phyloP scores from a whole-genome alignment of 164 flowering plant species.

The Houttuynia cordata region DNA sequence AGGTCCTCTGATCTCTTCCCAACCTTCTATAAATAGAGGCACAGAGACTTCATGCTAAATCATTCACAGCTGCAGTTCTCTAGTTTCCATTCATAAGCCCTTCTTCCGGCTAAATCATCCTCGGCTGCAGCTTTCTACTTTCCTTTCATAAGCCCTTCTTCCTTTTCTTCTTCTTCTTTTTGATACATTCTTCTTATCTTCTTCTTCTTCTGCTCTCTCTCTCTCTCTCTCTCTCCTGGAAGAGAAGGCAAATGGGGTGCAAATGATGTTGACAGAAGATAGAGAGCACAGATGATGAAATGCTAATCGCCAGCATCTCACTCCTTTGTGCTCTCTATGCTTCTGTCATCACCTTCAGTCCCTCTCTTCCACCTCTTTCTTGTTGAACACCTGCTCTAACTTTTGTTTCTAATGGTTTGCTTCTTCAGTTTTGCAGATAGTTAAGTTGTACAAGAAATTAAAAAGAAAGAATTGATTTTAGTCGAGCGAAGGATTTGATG shows the following conservation, averaged over 20 bases:
- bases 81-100: too few species aligned
- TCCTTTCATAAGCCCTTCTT: too few species aligned
- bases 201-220: not conserved
- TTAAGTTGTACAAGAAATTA: too few species aligned
- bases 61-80: too few species aligned
- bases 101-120: conserved; percentile 4
- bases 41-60: too few species aligned
- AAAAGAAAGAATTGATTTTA: too few species aligned
- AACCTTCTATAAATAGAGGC: conserved; percentile 7
- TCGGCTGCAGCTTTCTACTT: not conserved
- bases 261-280: conserved; percentile 29
- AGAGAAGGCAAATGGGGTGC: conserved; percentile 8
- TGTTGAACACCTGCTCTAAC: not conserved
- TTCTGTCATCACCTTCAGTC: conserved; percentile 21
- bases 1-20: not conserved
- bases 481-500: too few species aligned
- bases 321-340: conserved; percentile 66
- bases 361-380: not conserved
- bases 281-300: conserved; percentile 19
- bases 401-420: not conserved
- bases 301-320: conserved; percentile 24
- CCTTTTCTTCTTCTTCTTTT: too few species aligned
- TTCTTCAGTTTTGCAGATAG: not conserved
- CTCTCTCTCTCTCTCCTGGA: not conserved
- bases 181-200: too few species aligned